A percentile compares a stretch with the other conserved stretches of the same genome.
Conservation (phyloP, 371 early-diverging fungal species). For the Synchytrium microbalum region DNA sequence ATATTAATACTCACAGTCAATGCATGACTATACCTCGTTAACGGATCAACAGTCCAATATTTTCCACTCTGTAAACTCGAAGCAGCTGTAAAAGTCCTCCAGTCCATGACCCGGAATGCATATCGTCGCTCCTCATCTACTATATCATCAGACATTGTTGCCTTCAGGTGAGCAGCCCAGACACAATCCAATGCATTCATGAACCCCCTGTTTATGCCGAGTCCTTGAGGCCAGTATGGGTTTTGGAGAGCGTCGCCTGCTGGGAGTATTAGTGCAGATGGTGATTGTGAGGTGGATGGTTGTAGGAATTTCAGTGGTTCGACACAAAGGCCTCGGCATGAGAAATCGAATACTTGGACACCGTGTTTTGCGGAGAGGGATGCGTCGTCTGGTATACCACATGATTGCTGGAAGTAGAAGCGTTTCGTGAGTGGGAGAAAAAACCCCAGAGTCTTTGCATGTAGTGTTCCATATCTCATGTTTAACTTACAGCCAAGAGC, state of each 20-base stretch:
- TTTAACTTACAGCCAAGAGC: slow-evolving; percentile 19
- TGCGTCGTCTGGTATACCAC: slow-evolving; percentile 20
- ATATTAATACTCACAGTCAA: slow-evolving; percentile 15
- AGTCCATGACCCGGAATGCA: slow-evolving; percentile 20
- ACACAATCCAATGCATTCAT: slow-evolving; percentile 30
- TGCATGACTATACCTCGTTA: slow-evolving; percentile 18
- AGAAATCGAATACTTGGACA: slow-evolving; percentile 36
- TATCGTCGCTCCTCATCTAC: slow-evolving; percentile 11
- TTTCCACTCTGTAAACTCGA: background rate
- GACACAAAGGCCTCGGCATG: slow-evolving; percentile 22
- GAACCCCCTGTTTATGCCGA: slow-evolving; percentile 37
- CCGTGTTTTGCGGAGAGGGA: slow-evolving; percentile 23
- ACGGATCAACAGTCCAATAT: slow-evolving; percentile 28
- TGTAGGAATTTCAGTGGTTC: slow-evolving; percentile 9
- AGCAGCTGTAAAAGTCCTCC: slow-evolving; percentile 14
- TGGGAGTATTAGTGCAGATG: slow-evolving; percentile 19
- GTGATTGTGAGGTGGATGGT: background rate
- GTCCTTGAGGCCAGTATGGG: slow-evolving; percentile 39
- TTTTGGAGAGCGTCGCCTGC: slow-evolving; percentile 37
- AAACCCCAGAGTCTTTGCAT: too few species aligned
- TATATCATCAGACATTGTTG: background rate
- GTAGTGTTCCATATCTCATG: too few species aligned
- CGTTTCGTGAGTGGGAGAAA: too few species aligned
- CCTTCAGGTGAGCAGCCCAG: slow-evolving; percentile 14
- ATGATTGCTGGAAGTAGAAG: too few species aligned